Base-by-base conservation (phyloP, 129 eudicot species). In the Mikania micrantha region DNA sequence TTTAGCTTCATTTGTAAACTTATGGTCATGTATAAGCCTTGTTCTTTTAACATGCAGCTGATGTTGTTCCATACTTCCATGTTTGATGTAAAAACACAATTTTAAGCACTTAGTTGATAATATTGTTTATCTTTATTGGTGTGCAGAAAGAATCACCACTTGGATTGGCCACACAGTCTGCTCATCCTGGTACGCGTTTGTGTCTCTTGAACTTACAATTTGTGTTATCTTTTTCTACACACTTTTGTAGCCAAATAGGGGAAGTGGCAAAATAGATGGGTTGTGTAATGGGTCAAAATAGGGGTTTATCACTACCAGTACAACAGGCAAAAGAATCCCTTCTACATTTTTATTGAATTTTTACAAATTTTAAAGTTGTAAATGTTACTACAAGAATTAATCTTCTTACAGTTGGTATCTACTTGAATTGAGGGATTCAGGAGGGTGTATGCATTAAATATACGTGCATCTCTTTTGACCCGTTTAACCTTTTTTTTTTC, bases 71-170 rank as follows among this genome's bases (percentile, higher is more conserved):
- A n/a, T n/a, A n/a, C n/a, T n/a, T n/a, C n/a, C 15, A 24, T 58
- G 45, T 42, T 32, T 36, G n/a, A n/a, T n/a, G 32, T 28, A 11
- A 36, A 50, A 1, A n/a, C 36, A 12, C 40, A 13, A 17, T 11
- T 49, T 15, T 54, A 34, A 17, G 52, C 24, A 10, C 22, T 63
- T 64, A 11, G 9, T 62, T 5, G 39, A 38, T 40, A 32, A 35
- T 71, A 47, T 59, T 28, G 36, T 20, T 4, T 41, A n/a, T 67
- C 72, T 60, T 15, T 42, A 64, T 41, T 52, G 66, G 70, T 29
- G 44, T 78, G 80, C 91, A 91, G 97, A 88, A 91, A 76, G 97
- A 91, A 66, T 77, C 94, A 29, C 98, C 98, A 4, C 53, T 75
- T 28, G 96, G 98, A 49, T 60, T 77, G 75, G 84, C 98, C 59